These are phyloP conservation scores for Cyanidioschyzon merolae DNA, from an alignment of 23 red algal genomes.

Conservation along the genomic window DNA sequence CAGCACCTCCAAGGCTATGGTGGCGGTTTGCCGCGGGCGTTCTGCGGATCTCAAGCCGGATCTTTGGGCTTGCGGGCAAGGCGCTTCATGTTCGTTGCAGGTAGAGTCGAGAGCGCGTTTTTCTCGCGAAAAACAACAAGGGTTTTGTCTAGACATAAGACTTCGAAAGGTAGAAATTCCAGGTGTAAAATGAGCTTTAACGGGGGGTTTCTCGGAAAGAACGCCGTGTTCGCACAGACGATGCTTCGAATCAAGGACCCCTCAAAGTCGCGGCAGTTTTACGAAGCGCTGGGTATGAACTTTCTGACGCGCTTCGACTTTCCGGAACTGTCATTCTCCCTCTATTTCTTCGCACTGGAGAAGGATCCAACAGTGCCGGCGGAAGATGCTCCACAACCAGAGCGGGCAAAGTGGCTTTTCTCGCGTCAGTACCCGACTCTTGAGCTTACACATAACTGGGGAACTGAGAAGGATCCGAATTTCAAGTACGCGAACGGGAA, in stretches of 20 bases:
- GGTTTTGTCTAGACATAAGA: too few species aligned
- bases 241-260: conserved; percentile 80
- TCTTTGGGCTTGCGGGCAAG: too few species aligned
- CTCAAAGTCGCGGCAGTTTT: conserved; percentile 41
- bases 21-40: too few species aligned
- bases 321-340: conserved; percentile 69
- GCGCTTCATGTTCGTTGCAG: too few species aligned
- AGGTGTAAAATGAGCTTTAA: not conserved
- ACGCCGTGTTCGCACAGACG: conserved; percentile 86
- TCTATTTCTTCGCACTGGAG: conserved; percentile 81
- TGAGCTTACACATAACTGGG: conserved; percentile 94
- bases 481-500: conserved; percentile 72
- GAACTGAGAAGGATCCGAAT: conserved; percentile 35
- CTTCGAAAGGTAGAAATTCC: too few species aligned
- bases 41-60: too few species aligned
- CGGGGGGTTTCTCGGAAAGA: conserved; percentile 25
- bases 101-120: too few species aligned
- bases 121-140: too few species aligned
- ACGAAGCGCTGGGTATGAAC: conserved; percentile 68
- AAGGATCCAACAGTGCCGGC: conserved; percentile 23
- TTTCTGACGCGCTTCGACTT: conserved; percentile 83
- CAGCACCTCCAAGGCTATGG: too few species aligned
- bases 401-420: conserved; percentile 89
- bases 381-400: conserved; percentile 25
- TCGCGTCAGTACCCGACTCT: conserved; percentile 66